Evolutionary conservation across 2,329 filamentous ascomycete species (phyloP), one percentile per base, ranked within the genome.

Genomic region (Clonostachys rhizophaga): DNA sequence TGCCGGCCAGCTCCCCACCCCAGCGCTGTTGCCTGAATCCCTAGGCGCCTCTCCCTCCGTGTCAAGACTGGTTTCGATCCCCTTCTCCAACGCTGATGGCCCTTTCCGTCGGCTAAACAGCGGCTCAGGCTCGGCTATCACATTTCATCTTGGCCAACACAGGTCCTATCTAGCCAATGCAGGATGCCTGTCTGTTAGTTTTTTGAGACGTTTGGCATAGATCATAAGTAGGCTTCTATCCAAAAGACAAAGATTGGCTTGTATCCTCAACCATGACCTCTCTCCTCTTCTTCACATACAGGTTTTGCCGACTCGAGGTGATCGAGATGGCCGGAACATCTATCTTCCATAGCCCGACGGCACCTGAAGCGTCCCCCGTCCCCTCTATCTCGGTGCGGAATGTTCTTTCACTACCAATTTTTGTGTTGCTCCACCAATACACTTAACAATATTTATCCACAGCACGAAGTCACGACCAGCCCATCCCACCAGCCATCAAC

Each of bases 371-470:
- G 24, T 30, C 24, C 9, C 24, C 24, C 24, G 1, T 9, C 24
- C 24, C 24, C 24, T 30, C 24, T 30, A 30, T 30, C 24, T 30
- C 24, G 24, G 24, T 10, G 24, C 24, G 24, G 24, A 30, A 30
- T 30, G 24, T 10, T 30, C 36, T 14, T 18, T 39, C 67, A 69
- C 67, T 69, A 69, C 55, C 66, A 70, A 67, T 70, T 70, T 69
- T 64, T 54, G 57, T 55, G 55, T 61, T 57, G 59, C 56, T 58
- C 58, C 57, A 61, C 57, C 52, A 52, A 48, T 52, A 51, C 52
- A 61, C 63, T 51, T 69, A 70, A 67, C 66, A 68, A 53, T 55
- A 47, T 51, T 55, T 57, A 62, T 58, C 61, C 49, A 47, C 24
- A 30, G 24, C 24, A 30, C 24, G 24, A 30, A 30, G 24, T 30